A percentile compares a stretch with the other conserved stretches of the same genome.
phyloP scores from a whole-genome alignment of 352 stramenopile genomes.

The Phytophthora idaei region DNA sequence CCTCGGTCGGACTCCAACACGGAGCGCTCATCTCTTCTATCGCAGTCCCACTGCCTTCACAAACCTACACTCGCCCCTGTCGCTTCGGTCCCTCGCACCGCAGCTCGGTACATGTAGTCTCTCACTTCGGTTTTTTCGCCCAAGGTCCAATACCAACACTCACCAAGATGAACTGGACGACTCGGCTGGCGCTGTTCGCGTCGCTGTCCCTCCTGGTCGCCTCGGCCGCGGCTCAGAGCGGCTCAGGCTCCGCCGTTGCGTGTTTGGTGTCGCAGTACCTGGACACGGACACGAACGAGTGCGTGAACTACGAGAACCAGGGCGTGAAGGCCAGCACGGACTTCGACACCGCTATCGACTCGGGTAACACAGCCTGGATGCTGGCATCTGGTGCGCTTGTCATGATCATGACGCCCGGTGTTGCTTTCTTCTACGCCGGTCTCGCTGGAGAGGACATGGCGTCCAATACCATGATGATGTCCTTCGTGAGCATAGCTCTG shows the following conservation, averaged over 20 bases:
- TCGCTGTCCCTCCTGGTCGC: conserved; percentile 33
- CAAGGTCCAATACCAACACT: conserved; percentile 4
- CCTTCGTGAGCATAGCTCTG: conserved; percentile 76
- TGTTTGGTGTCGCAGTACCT: conserved; percentile 47
- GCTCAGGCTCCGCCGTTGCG: conserved; percentile 34
- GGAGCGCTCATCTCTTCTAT: conserved; percentile 8
- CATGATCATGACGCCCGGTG: conserved; percentile 77
- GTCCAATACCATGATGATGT: conserved; percentile 88
- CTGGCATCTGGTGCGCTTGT: conserved; percentile 57
- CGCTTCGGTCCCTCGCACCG: conserved; percentile 1
- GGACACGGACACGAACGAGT: conserved; percentile 37
- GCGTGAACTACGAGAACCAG: conserved; percentile 44
- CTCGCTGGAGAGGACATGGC: conserved; percentile 78
- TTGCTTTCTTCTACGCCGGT: conserved; percentile 86
- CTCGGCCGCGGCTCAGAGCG: conserved; percentile 35
- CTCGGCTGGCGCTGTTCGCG: conserved; percentile 8
- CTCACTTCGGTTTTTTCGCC: conserved; percentile 24
- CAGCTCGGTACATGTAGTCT: too few species aligned
- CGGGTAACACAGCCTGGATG: conserved; percentile 78
- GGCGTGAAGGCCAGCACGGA: conserved; percentile 43
- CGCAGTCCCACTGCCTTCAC: conserved; percentile 20
- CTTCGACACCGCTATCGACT: conserved; percentile 41
- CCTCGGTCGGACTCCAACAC: not conserved
- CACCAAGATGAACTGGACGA: conserved; percentile 18
- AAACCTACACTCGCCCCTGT: conserved; percentile 32